Evolutionary conservation across 257 asterid genomes (phyloP).

Genomic region (Schizonepeta tenuifolia): DNA sequence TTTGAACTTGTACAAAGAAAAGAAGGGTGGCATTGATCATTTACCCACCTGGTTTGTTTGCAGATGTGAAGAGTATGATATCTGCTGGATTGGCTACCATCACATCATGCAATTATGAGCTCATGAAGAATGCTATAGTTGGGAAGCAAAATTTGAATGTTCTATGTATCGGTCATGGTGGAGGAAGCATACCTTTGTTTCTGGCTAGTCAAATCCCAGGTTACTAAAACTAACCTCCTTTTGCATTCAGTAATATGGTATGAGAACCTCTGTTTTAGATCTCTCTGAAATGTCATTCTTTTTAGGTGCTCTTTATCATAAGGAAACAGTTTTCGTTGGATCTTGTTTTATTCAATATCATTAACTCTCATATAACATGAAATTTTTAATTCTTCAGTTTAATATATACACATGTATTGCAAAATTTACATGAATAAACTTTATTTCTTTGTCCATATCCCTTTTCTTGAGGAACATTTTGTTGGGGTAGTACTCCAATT

Average conservation of each 20-base stretch:
- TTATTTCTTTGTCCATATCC: background rate
- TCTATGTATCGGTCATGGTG: constrained; percentile 94
- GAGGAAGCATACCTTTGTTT: constrained; percentile 91
- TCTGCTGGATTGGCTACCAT: constrained; percentile 73
- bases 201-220: constrained; percentile 79
- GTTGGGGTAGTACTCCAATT: background rate
- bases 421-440: background rate
- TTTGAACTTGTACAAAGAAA: too few species aligned
- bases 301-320: background rate
- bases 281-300: background rate
- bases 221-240: constrained; percentile 30
- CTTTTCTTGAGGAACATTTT: background rate
- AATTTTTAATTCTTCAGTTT: background rate
- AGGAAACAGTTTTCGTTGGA: background rate
- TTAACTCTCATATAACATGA: background rate
- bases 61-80: constrained; percentile 94
- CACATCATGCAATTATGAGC: constrained; percentile 53
- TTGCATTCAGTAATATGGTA: background rate
- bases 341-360: background rate
- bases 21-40: too few species aligned
- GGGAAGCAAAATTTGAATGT: constrained; percentile 65
- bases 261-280: background rate
- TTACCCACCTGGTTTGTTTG: constrained; percentile 21
- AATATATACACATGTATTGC: background rate
- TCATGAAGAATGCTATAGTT: constrained; percentile 56